phyloP scores from a whole-genome alignment of 768 basidiomycete genomes.

The Mycena metata region DNA sequence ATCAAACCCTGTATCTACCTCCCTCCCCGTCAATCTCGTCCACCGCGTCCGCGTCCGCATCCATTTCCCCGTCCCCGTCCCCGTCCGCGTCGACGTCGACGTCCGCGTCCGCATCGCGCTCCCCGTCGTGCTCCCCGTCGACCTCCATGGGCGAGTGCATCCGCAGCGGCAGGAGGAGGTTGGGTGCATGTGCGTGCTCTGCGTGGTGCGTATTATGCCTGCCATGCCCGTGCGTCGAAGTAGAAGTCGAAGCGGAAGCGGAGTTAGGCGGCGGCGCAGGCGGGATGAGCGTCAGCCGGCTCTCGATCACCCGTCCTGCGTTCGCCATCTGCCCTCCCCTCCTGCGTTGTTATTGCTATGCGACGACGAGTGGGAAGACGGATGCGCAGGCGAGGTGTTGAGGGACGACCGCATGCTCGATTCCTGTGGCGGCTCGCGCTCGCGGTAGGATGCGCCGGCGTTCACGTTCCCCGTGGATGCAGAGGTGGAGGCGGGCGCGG shows the following conservation, averaged over 20 bases:
- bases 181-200: slow-evolving; percentile 17
- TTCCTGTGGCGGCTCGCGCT: slow-evolving; percentile 24
- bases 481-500: too few relatives aligned
- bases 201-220: too few relatives aligned
- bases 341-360: too few relatives aligned
- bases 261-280: neutral
- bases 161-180: slow-evolving; percentile 29
- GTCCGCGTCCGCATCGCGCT: slow-evolving; percentile 36
- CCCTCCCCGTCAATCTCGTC: slow-evolving; percentile 3
- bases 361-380: neutral
- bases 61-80: slow-evolving; percentile 23
- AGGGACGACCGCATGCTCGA: slow-evolving; percentile 26
- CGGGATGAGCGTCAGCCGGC: slow-evolving; percentile 23
- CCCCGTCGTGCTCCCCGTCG: slow-evolving; percentile 41
- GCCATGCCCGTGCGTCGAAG: neutral
- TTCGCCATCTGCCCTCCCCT: too few relatives aligned
- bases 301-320: slow-evolving; percentile 33
- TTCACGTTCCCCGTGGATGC: too few relatives aligned
- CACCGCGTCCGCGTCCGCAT: slow-evolving; percentile 23
- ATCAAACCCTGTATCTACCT: neutral
- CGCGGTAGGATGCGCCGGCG: slow-evolving; percentile 3
- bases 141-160: slow-evolving; percentile 33
- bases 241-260: too few relatives aligned
- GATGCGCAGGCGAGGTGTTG: slow-evolving; percentile 20
- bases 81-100: slow-evolving; percentile 51